Conservation (phyloP, 179 eudicot genomes). For the Silene coronaria region DNA sequence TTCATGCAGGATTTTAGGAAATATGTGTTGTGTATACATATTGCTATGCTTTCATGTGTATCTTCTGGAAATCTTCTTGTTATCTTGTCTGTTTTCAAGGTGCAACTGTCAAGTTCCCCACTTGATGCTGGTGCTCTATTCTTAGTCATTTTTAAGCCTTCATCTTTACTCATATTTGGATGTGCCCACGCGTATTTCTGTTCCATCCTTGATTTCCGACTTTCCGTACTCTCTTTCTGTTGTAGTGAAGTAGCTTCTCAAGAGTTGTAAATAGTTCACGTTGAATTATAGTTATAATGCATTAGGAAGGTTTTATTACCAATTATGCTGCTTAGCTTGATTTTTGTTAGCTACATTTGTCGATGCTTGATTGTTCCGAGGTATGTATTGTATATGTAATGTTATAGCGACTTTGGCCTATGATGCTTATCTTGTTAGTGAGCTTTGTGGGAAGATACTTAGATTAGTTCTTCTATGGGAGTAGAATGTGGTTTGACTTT, state of each 20-base stretch:
- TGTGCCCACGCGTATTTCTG: not conserved
- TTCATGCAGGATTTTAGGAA: not conserved
- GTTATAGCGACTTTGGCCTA: not conserved
- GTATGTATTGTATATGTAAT: not conserved
- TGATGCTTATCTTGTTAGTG: not conserved
- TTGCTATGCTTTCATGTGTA: slow-evolving; percentile 1
- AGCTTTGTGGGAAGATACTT: not conserved
- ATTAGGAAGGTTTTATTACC: not conserved
- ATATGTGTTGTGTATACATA: not conserved
- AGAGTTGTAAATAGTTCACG: not conserved
- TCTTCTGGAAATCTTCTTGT: not conserved
- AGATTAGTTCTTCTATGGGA: not conserved
- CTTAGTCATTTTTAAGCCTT: not conserved
- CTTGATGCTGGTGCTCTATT: not conserved
- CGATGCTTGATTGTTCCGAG: not conserved
- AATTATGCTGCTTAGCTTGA: not conserved
- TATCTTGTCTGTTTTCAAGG: not conserved
- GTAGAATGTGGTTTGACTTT: not conserved
- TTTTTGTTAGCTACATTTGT: not conserved
- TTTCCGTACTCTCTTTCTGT: too few relatives aligned
- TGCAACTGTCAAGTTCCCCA: not conserved
- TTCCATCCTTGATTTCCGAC: not conserved
- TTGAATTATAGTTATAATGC: not conserved
- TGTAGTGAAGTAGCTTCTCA: not conserved
- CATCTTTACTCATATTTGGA: not conserved